Conservation (phyloP, 805 yeast genomes). For the Yamadazyma olivae region DNA sequence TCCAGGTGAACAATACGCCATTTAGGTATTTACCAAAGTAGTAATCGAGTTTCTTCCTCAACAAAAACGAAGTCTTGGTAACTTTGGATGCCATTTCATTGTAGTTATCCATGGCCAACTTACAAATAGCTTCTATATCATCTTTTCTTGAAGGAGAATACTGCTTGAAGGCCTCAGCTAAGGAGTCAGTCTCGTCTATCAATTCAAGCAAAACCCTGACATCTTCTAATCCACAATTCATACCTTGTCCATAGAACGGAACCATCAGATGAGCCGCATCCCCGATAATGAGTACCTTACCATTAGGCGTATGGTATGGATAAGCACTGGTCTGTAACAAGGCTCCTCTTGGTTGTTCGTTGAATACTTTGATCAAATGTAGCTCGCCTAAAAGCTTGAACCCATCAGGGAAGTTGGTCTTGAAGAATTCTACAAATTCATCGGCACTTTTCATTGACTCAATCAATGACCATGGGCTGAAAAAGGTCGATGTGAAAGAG, state of each 20-base stretch:
- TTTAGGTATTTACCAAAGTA: conserved; percentile 56
- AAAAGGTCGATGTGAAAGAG: conserved; percentile 85
- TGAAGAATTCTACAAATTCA: conserved; percentile 53
- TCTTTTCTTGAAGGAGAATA: conserved; percentile 56
- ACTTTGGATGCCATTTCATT: conserved; percentile 86
- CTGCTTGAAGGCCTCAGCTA: conserved; percentile 47
- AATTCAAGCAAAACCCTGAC: conserved; percentile 63
- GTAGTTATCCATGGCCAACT: conserved; percentile 77
- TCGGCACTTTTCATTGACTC: conserved; percentile 47
- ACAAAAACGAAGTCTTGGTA: conserved; percentile 52
- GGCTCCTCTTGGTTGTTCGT: conserved; percentile 70
- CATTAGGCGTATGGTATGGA: conserved; percentile 64
- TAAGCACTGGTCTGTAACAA: conserved; percentile 66
- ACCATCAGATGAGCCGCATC: conserved; percentile 98
- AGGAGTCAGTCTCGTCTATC: conserved; percentile 30
- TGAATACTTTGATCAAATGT: conserved; percentile 46
- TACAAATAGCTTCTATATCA: conserved; percentile 73
- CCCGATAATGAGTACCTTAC: conserved; percentile 69
- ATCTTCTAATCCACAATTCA: conserved; percentile 96
- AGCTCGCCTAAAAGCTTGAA: conserved; percentile 61
- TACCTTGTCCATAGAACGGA: conserved; percentile 97
- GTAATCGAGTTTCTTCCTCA: conserved; percentile 69
- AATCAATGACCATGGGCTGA: conserved; percentile 72
- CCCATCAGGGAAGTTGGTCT: conserved; percentile 70
- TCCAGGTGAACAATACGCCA: conserved; percentile 52